Evolutionary conservation across 2,329 filamentous ascomycete species (phyloP), one percentile per base, ranked within the genome.

Genomic region (Ilyonectria mors-panacis): DNA sequence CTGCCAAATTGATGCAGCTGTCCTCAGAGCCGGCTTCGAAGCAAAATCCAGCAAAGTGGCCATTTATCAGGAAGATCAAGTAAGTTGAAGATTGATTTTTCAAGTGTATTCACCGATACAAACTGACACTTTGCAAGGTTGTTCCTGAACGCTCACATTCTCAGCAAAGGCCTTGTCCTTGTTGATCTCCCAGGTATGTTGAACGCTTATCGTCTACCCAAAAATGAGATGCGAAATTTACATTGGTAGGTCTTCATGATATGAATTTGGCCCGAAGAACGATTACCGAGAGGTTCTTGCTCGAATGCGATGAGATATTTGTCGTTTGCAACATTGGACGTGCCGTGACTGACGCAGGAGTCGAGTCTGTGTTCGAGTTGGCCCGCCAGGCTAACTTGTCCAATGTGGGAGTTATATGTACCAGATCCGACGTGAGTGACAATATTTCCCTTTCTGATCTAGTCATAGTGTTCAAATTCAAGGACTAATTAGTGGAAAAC

Each of bases 171-270:
- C 0, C 77, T 87, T 1, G 73, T 86, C 4, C 78, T 87, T 7
- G 84, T 84, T 0, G 85, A 87, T 64, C 79, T 87, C 19, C 85
- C 85, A 28, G 84, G 83, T 85, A 77, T 23, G 73, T 67, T 12
- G 5, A 19, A 5, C 9, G 5, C 5, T 15, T 26, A 26, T 23
- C 23, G 1, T 13, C 6, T 4, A 33, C 7, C 3, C 21, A 1
- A 17, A 1, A 12, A 42, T 10, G 17, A 3, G 12, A 13, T 8
- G 6, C 30, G 44, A 44, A 8, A 23, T 7, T 30, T 47, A 33
- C 26, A 2, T 3, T 15, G 53, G 9, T 42, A 84, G 84, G 85
- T 0, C 81, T 87, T 9, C 83, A 82, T 1, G 85, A 87, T 70
- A 61, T 81, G 28, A 86, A 87, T 68, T 76, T 79, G 3, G 84